Conservation (phyloP, 192 early-diverging fungal species). For the Chytriomyces sp. region DNA sequence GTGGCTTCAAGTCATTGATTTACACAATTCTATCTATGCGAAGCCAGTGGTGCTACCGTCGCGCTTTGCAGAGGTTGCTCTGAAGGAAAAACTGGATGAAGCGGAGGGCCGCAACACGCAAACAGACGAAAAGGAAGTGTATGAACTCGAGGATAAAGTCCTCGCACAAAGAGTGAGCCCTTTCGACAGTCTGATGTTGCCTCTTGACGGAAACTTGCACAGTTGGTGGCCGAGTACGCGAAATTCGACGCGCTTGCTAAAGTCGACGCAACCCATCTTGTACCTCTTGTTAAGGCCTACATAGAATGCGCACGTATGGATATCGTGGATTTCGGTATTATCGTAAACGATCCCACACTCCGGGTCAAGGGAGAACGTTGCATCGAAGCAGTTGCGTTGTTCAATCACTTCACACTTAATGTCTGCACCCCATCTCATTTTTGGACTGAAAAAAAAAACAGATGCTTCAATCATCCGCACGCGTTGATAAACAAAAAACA, state of each 20-base stretch:
- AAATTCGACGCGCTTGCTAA: neutral
- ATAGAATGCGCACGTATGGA: neutral
- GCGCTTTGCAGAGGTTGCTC: neutral
- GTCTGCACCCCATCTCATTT: too few relatives aligned
- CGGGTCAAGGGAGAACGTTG: neutral
- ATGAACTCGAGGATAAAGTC: neutral
- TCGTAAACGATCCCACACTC: neutral
- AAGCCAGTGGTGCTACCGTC: neutral
- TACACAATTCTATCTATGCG: neutral
- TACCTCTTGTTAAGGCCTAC: constrained; percentile 1
- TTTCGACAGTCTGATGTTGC: neutral
- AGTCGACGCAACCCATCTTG: neutral
- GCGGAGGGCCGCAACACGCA: neutral
- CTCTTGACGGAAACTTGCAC: neutral
- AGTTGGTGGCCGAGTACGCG: neutral
- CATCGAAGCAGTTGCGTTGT: neutral
- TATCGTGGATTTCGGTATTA: constrained; percentile 11
- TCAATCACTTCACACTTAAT: too few relatives aligned
- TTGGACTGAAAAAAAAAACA: too few relatives aligned
- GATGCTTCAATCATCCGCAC: neutral
- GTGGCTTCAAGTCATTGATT: constrained; percentile 4
- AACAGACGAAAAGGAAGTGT: neutral
- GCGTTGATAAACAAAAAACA: neutral
- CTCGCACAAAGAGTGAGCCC: neutral
- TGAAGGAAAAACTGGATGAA: neutral